These are phyloP conservation scores for Penicillium canariense DNA, from an alignment of 495 filamentous ascomycete genomes.

Conservation along the genomic window DNA sequence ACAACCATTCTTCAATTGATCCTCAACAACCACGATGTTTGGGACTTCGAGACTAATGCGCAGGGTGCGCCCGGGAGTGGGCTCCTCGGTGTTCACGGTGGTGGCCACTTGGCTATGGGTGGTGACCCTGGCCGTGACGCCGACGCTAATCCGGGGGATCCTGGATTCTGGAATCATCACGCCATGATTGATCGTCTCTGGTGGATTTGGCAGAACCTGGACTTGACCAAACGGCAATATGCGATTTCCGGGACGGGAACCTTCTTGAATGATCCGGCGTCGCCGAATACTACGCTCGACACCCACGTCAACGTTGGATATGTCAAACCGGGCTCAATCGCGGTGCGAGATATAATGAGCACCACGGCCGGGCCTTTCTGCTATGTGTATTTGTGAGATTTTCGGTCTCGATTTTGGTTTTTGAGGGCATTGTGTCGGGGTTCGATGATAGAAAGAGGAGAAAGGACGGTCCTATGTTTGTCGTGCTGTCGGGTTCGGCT, in stretches of 20 bases:
- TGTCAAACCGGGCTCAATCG: constrained; percentile 35
- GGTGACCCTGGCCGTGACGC: constrained; percentile 61
- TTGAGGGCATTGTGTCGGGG: too few species aligned
- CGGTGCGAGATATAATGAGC: constrained; percentile 48
- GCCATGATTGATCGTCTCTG: constrained; percentile 66
- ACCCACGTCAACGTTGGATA: constrained; percentile 43
- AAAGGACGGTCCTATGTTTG: too few species aligned
- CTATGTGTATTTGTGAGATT: constrained; percentile 48
- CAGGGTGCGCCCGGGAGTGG: constrained; percentile 49
- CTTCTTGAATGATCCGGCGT: constrained; percentile 51
- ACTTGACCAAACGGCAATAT: constrained; percentile 43
- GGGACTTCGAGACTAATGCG: constrained; percentile 51
- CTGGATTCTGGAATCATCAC: constrained; percentile 69
- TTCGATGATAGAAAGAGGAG: too few species aligned
- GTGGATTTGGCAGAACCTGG: constrained; percentile 68
- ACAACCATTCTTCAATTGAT: constrained; percentile 48
- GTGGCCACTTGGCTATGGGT: constrained; percentile 62
- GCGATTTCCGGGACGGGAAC: constrained; percentile 55
- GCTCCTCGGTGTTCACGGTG: constrained; percentile 58
- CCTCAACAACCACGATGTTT: constrained; percentile 40
- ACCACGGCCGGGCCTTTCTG: constrained; percentile 55
- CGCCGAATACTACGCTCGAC: constrained; percentile 47
- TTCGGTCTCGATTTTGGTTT: neutral
- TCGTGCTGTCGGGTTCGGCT: too few species aligned
- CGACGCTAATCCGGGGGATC: constrained; percentile 60